Conservation (phyloP, 805 yeast species). For the Metschnikowia anglica region DNA sequence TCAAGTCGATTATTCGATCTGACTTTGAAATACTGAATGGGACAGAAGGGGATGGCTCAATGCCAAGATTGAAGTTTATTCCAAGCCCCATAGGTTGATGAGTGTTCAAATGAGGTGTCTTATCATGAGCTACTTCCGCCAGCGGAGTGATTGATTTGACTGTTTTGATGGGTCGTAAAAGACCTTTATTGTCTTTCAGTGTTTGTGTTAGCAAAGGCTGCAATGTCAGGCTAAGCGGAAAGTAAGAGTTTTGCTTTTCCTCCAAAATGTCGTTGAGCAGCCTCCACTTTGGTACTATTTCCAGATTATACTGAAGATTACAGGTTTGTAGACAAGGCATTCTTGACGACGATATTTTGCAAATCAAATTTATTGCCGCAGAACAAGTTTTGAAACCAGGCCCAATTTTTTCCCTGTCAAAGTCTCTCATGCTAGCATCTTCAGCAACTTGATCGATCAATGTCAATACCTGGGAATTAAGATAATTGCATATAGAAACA, state of each 20-base stretch:
- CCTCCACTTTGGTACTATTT: conserved; percentile 15
- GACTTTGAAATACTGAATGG: conserved; percentile 36
- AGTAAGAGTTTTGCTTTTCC: not conserved
- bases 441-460: conserved; percentile 7
- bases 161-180: conserved; percentile 2
- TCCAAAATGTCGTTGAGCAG: conserved; percentile 8
- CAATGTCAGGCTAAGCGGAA: not conserved
- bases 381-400: conserved; percentile 38
- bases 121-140: conserved; percentile 4
- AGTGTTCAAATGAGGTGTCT: not conserved
- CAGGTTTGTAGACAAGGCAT: conserved; percentile 6
- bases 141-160: conserved; percentile 6
- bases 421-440: conserved; percentile 15
- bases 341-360: conserved; percentile 25
- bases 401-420: conserved; percentile 31
- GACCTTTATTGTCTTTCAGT: not conserved
- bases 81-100: conserved; percentile 25
- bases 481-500: conserved; percentile 9
- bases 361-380: conserved; percentile 35
- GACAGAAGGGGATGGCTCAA: conserved; percentile 26
- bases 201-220: not conserved
- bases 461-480: conserved; percentile 11
- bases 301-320: conserved; percentile 10
- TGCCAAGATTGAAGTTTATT: conserved; percentile 29
- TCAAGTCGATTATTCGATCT: conserved; percentile 30